Evolutionary conservation across 345 rosid genomes (phyloP), one percentile per base, ranked within the genome.

Genomic region (Eucalyptus pauciflora): DNA sequence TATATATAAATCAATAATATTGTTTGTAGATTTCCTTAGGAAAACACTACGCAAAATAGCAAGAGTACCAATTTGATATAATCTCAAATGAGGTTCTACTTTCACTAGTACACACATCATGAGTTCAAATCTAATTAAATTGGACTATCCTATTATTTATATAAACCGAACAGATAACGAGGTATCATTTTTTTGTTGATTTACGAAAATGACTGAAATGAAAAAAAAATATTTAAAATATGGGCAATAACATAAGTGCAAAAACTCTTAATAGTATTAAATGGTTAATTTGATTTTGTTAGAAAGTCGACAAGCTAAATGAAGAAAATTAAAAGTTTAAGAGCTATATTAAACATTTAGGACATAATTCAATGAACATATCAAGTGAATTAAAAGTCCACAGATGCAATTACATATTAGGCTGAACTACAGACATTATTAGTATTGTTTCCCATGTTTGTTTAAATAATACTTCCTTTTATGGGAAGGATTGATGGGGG

Each of bases 351-450:
- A 5, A 37, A 37, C 2, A 37, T 71, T 20, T 18, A 7, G 13
- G 9, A 69, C 54, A 10, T 20, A 18, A 2, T 18, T 18, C 8
- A 37, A 37, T 2, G 1, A 37, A 9, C 7, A 33, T 10, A 71
- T 18, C 0, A 3, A 2, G 37, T 20, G 7, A 18, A 71, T 71
- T 37, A 37, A 71, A 3, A 71, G 4, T 33, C 7, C 18, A 14
- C 0, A 24, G 6, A 33, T 17, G 25, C 3, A 2, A 33, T 33
- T 71, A 22, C 4, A 33, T 10, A 69, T 33, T 18, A 1, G 1
- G 25, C 0, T 0, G 10, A 33, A 69, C 22, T 15, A 15, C 6
- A 4, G 0, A 67, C 22, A 31, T 71, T 71, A 33, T 71, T 9
- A 71, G 25, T 3, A 9, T 33, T 20, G 6, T 71, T 33, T 71